Conservation (phyloP, 2,329 filamentous ascomycete species). For the Stemphylium lycopersici region DNA sequence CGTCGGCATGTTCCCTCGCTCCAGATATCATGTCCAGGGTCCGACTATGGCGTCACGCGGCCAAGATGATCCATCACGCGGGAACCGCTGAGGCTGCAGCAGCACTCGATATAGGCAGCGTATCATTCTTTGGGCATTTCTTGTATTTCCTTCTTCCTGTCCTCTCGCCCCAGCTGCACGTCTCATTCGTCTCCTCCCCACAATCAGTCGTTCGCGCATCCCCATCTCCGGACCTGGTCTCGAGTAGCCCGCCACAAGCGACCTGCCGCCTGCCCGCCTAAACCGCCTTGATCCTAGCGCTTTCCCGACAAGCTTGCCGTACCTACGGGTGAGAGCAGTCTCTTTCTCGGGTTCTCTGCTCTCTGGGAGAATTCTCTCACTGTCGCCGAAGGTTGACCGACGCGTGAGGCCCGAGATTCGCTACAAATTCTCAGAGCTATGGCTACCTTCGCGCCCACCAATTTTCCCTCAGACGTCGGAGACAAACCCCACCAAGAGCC, state of each 20-base stretch:
- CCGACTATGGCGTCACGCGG: constrained; percentile 22
- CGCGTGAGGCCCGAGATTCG: constrained; percentile 8
- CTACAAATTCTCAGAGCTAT: constrained; percentile 23
- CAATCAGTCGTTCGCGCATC: not conserved
- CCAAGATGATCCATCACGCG: constrained; percentile 20
- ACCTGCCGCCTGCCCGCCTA: constrained; percentile 19
- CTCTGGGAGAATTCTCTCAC: constrained; percentile 8
- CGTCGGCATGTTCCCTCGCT: not conserved
- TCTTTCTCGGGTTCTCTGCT: constrained; percentile 21
- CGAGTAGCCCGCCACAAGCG: constrained; percentile 23
- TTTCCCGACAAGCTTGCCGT: constrained; percentile 11
- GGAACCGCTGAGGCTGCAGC: constrained; percentile 19
- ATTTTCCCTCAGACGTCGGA: constrained; percentile 25
- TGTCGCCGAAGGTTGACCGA: constrained; percentile 9
- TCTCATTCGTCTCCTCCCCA: constrained; percentile 10
- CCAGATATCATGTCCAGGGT: constrained; percentile 2
- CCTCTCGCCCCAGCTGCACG: constrained; percentile 2
- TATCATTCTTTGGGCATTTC: constrained; percentile 5
- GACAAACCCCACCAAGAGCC: constrained; percentile 40
- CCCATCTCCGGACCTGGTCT: constrained; percentile 1
- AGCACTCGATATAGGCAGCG: constrained; percentile 7
- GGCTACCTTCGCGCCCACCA: constrained; percentile 37
- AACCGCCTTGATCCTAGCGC: constrained; percentile 28
- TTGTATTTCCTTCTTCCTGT: constrained; percentile 2
- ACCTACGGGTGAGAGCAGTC: constrained; percentile 22